phyloP scores from a whole-genome alignment of 805 yeast genomes.

The Saccharomycopsis synnaedendra region DNA sequence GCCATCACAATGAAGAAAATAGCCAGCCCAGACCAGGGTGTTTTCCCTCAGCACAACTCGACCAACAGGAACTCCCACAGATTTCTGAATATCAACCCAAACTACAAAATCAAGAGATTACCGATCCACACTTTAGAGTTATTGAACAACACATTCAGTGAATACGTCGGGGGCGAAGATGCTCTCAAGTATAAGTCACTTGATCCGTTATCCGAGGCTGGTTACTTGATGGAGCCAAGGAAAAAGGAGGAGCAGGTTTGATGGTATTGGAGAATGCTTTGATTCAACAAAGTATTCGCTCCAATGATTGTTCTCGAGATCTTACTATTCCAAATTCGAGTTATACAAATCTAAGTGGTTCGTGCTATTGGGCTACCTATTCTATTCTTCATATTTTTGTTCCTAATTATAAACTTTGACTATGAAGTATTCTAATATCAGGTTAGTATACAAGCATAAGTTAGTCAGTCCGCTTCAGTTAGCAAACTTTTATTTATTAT shows the following conservation, averaged over 20 bases:
- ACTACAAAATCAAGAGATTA: conserved; percentile 12
- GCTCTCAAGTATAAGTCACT: conserved; percentile 8
- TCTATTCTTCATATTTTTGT: too few species aligned
- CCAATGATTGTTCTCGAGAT: too few species aligned
- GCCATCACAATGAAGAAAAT: conserved; percentile 8
- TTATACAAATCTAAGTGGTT: too few species aligned
- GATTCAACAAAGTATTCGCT: too few species aligned
- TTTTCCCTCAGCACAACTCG: background rate
- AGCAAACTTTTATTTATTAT: too few species aligned
- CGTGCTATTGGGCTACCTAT: too few species aligned
- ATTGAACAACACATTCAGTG: conserved; percentile 5
- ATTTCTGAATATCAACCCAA: conserved; percentile 11
- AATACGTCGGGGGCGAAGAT: conserved; percentile 8
- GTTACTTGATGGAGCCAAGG: conserved; percentile 11
- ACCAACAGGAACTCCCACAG: conserved; percentile 12
- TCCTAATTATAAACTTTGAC: too few species aligned
- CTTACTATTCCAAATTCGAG: too few species aligned
- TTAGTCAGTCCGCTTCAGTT: too few species aligned
- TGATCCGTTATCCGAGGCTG: conserved; percentile 12
- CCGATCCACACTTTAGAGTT: conserved; percentile 10
- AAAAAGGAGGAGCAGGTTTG: background rate
- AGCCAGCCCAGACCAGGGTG: background rate
- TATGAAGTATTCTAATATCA: too few species aligned
- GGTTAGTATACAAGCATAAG: too few species aligned
- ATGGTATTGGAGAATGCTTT: too few species aligned